Base-by-base conservation (phyloP, 495 filamentous ascomycete genomes). In the Aspergillus indologenus region DNA sequence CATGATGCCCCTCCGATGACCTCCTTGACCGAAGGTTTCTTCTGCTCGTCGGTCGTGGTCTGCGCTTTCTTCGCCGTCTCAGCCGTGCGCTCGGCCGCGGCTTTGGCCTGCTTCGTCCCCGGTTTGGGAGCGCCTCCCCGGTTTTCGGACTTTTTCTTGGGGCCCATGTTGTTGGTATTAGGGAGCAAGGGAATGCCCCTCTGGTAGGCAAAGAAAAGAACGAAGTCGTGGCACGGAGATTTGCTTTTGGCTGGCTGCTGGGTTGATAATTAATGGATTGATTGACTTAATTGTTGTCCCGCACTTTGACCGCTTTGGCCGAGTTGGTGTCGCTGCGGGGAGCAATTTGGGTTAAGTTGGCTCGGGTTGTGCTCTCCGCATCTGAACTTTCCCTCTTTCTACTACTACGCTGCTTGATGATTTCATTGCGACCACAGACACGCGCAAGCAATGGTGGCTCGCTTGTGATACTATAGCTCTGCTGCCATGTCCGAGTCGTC, bases 1-100 rank as follows among this genome's bases (percentile, higher is more conserved):
- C 95, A 98, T 68, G 91, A 96, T 63, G 90, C 84, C 51, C 94
- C 94, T 51, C 91, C 95, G 71, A 98, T 96, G 57, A 98, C 75
- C 62, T 90, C 86, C 73, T 91, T 89, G 54, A 90, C 87, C 29
- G 90, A 86, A 42, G 91, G 90, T 64, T 88, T 89, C 59, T 91
- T 91, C 20, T 85, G 85, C 60, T 76, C 78, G 23, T 87, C 85
- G 48, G 71, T 58, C 22, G 66, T 69, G 60, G 61, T 68, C 65
- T 73, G 73, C 43, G 65, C 65, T 59, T 70, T 68, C 53, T 65
- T 66, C 42, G 57, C 61, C 23, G 34, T 60, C 48, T 70, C 65
- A 29, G 70, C 40, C 57, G 65, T 62, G 56, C 60, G 40, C 63
- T 76, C 72, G 50, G 69, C 65, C 17, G 70, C 72, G 45, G 74